These are phyloP conservation scores for Kuraishia borneana DNA, from an alignment of 805 yeast species.

Conservation along the genomic window DNA sequence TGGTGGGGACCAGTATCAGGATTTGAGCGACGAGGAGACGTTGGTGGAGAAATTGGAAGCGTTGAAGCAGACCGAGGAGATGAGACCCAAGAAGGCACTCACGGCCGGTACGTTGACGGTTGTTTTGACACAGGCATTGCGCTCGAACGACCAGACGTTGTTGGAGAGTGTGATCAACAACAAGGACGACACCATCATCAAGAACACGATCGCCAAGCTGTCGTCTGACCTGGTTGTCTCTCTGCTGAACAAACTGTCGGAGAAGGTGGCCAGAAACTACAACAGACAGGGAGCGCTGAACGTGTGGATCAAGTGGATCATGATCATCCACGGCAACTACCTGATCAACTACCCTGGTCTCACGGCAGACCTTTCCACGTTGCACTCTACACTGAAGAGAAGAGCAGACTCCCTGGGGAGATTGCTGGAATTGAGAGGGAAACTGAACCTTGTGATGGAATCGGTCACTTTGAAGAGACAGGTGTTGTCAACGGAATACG, in stretches of 20 bases:
- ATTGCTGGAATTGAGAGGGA: constrained; percentile 38
- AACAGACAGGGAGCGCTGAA: constrained; percentile 37
- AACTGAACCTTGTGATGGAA: constrained; percentile 34
- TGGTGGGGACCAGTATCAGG: constrained; percentile 52
- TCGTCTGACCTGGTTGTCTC: constrained; percentile 37
- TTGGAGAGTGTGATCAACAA: constrained; percentile 71
- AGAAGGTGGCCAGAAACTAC: constrained; percentile 38
- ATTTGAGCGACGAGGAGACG: constrained; percentile 36
- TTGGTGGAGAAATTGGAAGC: constrained; percentile 23
- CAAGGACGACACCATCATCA: constrained; percentile 37
- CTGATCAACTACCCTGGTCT: constrained; percentile 34
- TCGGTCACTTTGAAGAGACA: constrained; percentile 29
- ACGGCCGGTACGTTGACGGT: constrained; percentile 73
- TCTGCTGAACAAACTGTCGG: constrained; percentile 40
- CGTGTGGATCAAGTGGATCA: constrained; percentile 46
- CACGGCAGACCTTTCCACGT: constrained; percentile 26
- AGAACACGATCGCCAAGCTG: constrained; percentile 35
- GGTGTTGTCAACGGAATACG: constrained; percentile 17
- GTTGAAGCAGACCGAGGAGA: constrained; percentile 9
- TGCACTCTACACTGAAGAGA: constrained; percentile 35
- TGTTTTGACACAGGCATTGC: constrained; percentile 80
- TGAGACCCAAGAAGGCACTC: constrained; percentile 31
- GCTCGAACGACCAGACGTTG: constrained; percentile 75
- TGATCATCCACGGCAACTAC: constrained; percentile 43
- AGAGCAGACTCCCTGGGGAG: constrained; percentile 38